Base-by-base conservation (phyloP, 306 rosid genomes). In the Glycine soja region DNA sequence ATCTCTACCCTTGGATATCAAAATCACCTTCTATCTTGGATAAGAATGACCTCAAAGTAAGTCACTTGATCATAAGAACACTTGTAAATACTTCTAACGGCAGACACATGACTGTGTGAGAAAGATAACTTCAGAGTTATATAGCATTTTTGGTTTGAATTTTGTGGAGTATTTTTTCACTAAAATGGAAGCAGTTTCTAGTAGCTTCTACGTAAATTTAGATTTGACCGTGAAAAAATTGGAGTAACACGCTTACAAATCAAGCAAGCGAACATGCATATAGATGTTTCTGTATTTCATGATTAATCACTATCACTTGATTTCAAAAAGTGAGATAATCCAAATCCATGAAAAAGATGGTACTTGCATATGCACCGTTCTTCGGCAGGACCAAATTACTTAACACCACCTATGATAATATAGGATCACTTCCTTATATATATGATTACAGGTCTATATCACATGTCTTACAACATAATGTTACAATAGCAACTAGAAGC, bases 381-480 rank as follows among this genome's bases (percentile, higher is more conserved):
- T 50, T 19, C 54, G 7, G 53, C 6, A 4, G 34, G 46, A 66
- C n/a, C 34, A 43, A 52, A 19, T 6, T 34, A 30, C 70, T 16
- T n/a, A 32, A 69, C 14, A 19, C 59, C 15, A 40, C 61, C 76
- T 54, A 9, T 3, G 34, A 15, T 6, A 66, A 73, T 66, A 15
- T 30, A 40, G 65, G 24, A 34, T 56, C 77, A 40, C 43, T 5
- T 5, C 7, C 43, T 40, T 40, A 40, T 7, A 86, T 69, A 24
- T 24, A 90, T 70, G 76, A 76, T 82, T 59, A 51, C 75, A 84
- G 58, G 40, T 62, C 68, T 73, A 59, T 70, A 83, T 65, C 65
- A 89, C 86, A 89, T 85, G 84, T 84, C 43, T 40, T 84, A 91
- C 87, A 86, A 32, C 77, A 85, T 30, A 80, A 78, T 78, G 84